Conservation (phyloP, 2,329 filamentous ascomycete species). For the Clonostachys rhizophaga region DNA sequence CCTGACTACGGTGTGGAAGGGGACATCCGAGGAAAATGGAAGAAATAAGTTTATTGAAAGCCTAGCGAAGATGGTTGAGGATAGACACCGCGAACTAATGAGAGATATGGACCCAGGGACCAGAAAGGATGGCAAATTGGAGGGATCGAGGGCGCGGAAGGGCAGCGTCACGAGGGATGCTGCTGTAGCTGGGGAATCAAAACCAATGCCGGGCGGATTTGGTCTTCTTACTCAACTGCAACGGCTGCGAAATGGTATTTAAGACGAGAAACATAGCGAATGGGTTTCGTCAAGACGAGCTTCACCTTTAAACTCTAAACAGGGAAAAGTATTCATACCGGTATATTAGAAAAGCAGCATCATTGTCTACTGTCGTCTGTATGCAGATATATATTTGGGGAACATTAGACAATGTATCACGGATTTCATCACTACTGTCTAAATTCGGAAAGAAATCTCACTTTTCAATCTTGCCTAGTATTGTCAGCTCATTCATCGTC, state of each 20-base stretch:
- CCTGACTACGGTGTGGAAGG: conserved; percentile 81
- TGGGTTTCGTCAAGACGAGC: no score
- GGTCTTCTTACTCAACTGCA: conserved; percentile 60
- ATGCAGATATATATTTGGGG: no score
- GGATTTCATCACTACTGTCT: no score
- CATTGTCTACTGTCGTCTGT: no score
- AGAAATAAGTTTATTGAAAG: conserved; percentile 76
- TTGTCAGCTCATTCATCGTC: no score
- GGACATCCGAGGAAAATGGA: conserved; percentile 92
- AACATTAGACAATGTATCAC: no score
- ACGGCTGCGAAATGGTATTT: conserved; percentile 51
- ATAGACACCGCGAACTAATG: conserved; percentile 53
- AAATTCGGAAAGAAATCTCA: no score
- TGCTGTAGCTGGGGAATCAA: conserved; percentile 29
- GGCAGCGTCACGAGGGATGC: conserved; percentile 18
- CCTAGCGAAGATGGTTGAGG: conserved; percentile 78
- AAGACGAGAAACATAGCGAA: conserved; percentile 4
- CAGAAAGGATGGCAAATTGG: conserved; percentile 25
- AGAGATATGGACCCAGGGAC: conserved; percentile 41
- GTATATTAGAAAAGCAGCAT: no score
- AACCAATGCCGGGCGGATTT: conserved; percentile 44
- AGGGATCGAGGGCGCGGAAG: conserved; percentile 26
- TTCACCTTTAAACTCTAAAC: no score
- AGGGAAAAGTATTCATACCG: no score
- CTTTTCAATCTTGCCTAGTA: no score